These are phyloP conservation scores for Yarrowia keelungensis DNA, from an alignment of 805 yeast species.

Conservation along the genomic window DNA sequence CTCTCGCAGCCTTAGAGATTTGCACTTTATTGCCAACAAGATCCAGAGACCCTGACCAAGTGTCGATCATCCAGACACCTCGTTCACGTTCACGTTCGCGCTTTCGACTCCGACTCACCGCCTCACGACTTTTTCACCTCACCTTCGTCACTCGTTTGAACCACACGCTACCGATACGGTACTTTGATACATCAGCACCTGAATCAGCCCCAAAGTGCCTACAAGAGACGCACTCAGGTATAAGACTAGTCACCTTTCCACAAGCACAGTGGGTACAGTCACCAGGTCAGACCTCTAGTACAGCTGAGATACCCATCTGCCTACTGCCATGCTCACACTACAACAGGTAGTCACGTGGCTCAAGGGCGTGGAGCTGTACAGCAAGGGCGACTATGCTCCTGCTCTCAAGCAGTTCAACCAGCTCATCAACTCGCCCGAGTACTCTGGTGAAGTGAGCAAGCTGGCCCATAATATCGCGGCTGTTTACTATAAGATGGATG, in stretches of 20 bases:
- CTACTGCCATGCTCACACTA: constrained; percentile 8
- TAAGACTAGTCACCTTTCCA: too few species aligned
- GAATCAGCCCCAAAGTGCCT: too few species aligned
- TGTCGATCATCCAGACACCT: constrained; percentile 4
- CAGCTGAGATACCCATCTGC: too few species aligned
- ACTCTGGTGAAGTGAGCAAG: constrained; percentile 32
- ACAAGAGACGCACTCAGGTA: too few species aligned
- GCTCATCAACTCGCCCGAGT: constrained; percentile 18
- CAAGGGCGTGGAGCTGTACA: constrained; percentile 39
- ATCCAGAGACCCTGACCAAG: not conserved
- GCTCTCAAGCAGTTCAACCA: constrained; percentile 34
- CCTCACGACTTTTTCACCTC: too few species aligned
- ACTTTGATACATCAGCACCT: too few species aligned
- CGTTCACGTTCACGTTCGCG: too few species aligned
- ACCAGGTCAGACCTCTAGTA: too few species aligned
- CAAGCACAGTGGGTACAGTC: too few species aligned
- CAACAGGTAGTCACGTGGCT: constrained; percentile 34
- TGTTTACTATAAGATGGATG: constrained; percentile 24
- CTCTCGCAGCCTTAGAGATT: too few species aligned
- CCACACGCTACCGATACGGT: too few species aligned
- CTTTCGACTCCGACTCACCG: too few species aligned
- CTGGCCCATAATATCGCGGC: constrained; percentile 38
- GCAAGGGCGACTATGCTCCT: constrained; percentile 1
- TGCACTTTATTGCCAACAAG: constrained; percentile 1
- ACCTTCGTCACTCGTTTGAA: constrained; percentile 1